A percentile compares a stretch with the other conserved stretches of the same genome.
These are phyloP conservation scores for Ottelia alismoides DNA, from an alignment of 106 monocot genomes.

Conservation along the genomic window DNA sequence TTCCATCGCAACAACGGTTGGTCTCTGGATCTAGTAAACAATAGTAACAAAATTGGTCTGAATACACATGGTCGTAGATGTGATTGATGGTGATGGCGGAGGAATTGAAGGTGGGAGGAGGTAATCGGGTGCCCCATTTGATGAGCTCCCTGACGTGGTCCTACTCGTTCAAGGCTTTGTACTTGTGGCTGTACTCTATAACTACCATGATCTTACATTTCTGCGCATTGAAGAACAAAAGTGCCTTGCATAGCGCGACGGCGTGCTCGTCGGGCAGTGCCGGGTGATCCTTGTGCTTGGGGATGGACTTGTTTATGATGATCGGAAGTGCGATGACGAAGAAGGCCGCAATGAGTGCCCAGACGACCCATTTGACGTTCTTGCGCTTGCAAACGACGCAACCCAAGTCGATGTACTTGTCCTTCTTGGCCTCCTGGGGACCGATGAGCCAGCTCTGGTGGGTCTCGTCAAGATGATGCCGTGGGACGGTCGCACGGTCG, in stretches of 20 bases:
- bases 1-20: too few species aligned
- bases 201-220: constrained; percentile 56
- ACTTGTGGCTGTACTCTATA: too few species aligned
- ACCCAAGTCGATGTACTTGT: constrained; percentile 61
- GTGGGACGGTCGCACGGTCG: too few species aligned
- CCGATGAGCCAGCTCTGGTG: too few species aligned
- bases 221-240: constrained; percentile 86
- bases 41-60: too few species aligned
- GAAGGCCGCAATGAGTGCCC: constrained; percentile 15
- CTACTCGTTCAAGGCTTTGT: constrained; percentile 52
- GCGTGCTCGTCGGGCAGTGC: too few species aligned
- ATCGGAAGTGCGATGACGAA: constrained; percentile 59
- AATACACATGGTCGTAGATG: too few species aligned
- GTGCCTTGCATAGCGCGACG: constrained; percentile 62
- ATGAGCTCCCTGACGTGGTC: constrained; percentile 58
- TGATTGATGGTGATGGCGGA: too few species aligned
- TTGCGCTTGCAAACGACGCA: constrained; percentile 56
- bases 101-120: too few species aligned
- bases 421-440: constrained; percentile 47
- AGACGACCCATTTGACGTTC: constrained; percentile 42
- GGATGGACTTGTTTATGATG: constrained; percentile 50
- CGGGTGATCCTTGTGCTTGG: constrained; percentile 27
- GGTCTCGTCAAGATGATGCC: too few species aligned
- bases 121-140: constrained; percentile 80
- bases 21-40: too few species aligned